Conservation (phyloP, 2,329 filamentous ascomycete species). For the Fusarium torreyae region DNA sequence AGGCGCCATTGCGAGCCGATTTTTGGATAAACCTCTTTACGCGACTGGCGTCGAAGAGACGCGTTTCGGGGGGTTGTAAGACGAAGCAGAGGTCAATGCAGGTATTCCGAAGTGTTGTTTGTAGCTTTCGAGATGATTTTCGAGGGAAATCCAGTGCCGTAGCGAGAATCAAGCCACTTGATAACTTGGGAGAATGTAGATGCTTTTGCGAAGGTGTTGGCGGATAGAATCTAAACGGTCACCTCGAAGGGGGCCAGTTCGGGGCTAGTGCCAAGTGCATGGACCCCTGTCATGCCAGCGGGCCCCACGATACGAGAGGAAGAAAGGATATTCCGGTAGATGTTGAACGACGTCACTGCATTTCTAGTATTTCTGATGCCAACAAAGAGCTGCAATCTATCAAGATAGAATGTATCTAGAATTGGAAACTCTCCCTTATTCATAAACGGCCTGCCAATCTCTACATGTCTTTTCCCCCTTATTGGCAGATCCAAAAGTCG, state of each 20-base stretch:
- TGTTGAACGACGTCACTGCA: slow-evolving; percentile 45
- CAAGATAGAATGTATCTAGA: too few species aligned
- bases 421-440: too few species aligned
- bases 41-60: slow-evolving; percentile 65
- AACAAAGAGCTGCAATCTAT: neutral
- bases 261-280: slow-evolving; percentile 52
- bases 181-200: slow-evolving; percentile 44
- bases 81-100: slow-evolving; percentile 28
- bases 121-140: slow-evolving; percentile 7
- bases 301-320: slow-evolving; percentile 46
- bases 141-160: slow-evolving; percentile 18
- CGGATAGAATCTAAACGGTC: slow-evolving; percentile 55
- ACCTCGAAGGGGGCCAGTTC: slow-evolving; percentile 54
- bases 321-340: slow-evolving; percentile 48
- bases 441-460: too few species aligned
- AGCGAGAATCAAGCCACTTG: slow-evolving; percentile 28
- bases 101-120: neutral
- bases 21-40: slow-evolving; percentile 62
- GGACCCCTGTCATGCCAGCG: slow-evolving; percentile 43
- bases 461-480: too few species aligned
- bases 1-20: slow-evolving; percentile 66
- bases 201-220: slow-evolving; percentile 54
- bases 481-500: neutral
- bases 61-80: slow-evolving; percentile 56
- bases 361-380: neutral